Base-by-base conservation (phyloP, 495 filamentous ascomycete species). In the Monascus purpureus region DNA sequence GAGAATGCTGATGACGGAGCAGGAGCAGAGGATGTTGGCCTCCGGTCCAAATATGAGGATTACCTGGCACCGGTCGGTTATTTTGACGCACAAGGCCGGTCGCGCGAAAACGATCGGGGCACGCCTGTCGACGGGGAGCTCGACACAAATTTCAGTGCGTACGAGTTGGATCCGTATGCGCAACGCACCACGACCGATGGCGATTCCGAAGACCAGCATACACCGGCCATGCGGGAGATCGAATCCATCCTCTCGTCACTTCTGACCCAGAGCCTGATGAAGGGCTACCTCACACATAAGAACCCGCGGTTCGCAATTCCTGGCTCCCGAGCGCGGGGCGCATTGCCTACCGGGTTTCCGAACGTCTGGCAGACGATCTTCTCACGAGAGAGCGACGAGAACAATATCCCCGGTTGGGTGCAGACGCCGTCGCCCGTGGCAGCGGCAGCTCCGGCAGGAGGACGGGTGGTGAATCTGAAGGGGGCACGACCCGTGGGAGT, bases 271-370 rank as follows among this genome's bases (percentile, higher is more conserved):
- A 80, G 77, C 6, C 60, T 95, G n/a, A 65, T 95, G 31, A 75
- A 77, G 35, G 90, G 90, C 4, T 97, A 87, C 41, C 67, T 95
- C 14, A 81, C 81, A 8, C 81, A 90, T 42, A 59, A 67, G 19
- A 75, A 75, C 41, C 67, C 63, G 17, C 72, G 75, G 13, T 92
- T 93, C 38, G 86, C 84, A 3, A 78, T 95, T 22, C 70, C 80
- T 17, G 87, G 90, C 5, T 72, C 82, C 11, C 81, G 80, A 45
- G 55, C 67, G 31, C 71, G 59, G 1, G 67, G 68, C 1, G 67
- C 72, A 1, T 44, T 82, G 29, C 65, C 68, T 4, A 75, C 70
- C 1, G 75, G 75, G 1, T 80, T 75, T 44, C 75, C 75, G 8
- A 67, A 63, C 35, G 55, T 70, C 0, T 79, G 72, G 73, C 55